phyloP scores from a whole-genome alignment of 352 stramenopile genomes.

The Phytophthora aleatoria region DNA sequence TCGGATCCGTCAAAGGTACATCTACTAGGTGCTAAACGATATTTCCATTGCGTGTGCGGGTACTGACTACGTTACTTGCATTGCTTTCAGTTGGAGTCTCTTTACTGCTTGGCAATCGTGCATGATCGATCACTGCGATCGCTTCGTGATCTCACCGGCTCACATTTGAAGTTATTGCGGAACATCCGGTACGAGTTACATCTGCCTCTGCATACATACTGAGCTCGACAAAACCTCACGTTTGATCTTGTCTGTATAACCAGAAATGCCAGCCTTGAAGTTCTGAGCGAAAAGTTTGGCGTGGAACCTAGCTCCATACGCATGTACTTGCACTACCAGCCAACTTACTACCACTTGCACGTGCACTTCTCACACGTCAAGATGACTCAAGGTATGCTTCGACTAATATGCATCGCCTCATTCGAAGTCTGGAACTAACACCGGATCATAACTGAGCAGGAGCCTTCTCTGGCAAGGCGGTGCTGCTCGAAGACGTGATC shows the following conservation, averaged over 20 bases:
- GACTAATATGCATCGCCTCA: not conserved
- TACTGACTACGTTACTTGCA: not conserved
- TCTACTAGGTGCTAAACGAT: not conserved
- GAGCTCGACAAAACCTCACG: slow-evolving; percentile 1
- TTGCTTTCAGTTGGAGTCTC: slow-evolving; percentile 60
- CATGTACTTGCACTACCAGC: slow-evolving; percentile 90
- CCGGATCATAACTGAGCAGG: slow-evolving; percentile 30
- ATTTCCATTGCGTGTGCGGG: not conserved
- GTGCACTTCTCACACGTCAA: slow-evolving; percentile 89
- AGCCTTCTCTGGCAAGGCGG: slow-evolving; percentile 78
- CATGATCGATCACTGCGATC: slow-evolving; percentile 76
- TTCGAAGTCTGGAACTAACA: slow-evolving; percentile 6
- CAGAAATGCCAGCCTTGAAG: slow-evolving; percentile 64
- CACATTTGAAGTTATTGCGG: slow-evolving; percentile 66
- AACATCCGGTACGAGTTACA: slow-evolving; percentile 63
- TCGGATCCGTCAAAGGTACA: slow-evolving; percentile 66
- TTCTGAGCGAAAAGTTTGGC: slow-evolving; percentile 64
- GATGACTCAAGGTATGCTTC: slow-evolving; percentile 62
- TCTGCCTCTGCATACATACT: not conserved
- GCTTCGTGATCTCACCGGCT: slow-evolving; percentile 69
- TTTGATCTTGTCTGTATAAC: slow-evolving; percentile 1
- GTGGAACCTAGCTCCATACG: slow-evolving; percentile 59
- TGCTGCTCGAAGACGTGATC: slow-evolving; percentile 86
- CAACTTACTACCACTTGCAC: slow-evolving; percentile 90
- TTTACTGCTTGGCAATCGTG: slow-evolving; percentile 86